Evolutionary conservation across 148 eudicot genomes (phyloP).

Genomic region (Cornus controversa): DNA sequence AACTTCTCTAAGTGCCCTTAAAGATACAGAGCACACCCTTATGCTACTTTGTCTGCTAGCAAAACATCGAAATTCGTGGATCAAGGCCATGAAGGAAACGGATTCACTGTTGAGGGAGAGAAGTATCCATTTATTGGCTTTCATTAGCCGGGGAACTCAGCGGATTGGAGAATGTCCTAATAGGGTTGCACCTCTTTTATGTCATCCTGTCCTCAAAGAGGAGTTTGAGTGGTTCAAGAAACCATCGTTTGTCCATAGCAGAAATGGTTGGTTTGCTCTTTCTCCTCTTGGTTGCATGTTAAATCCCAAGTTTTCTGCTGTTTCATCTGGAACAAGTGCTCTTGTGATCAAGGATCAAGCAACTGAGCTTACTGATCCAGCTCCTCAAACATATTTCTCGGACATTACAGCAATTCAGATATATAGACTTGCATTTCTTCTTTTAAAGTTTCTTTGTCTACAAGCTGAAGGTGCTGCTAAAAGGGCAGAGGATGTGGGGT

Average conservation of each 20-base stretch:
- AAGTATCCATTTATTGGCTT: slow-evolving; percentile 83
- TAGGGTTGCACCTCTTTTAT: slow-evolving; percentile 49
- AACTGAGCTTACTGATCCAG: slow-evolving; percentile 24
- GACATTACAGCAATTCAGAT: slow-evolving; percentile 70
- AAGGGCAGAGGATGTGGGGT: slow-evolving; percentile 89
- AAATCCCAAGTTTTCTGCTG: slow-evolving; percentile 36
- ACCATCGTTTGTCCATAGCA: slow-evolving; percentile 62
- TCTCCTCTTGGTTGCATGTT: slow-evolving; percentile 66
- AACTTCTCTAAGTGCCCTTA: slow-evolving; percentile 58
- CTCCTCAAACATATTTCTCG: slow-evolving; percentile 57
- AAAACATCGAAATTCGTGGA: slow-evolving; percentile 70
- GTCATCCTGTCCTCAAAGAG: slow-evolving; percentile 68
- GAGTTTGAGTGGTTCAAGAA: slow-evolving; percentile 59
- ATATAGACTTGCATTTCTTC: slow-evolving; percentile 65
- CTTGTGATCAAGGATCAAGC: slow-evolving; percentile 49
- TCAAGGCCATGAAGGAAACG: slow-evolving; percentile 58
- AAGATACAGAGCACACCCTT: slow-evolving; percentile 74
- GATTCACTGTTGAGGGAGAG: slow-evolving; percentile 80
- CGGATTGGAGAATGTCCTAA: slow-evolving; percentile 47
- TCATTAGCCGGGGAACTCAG: slow-evolving; percentile 71
- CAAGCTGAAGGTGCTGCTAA: slow-evolving; percentile 77
- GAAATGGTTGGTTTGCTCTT: slow-evolving; percentile 79
- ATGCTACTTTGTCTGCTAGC: slow-evolving; percentile 67
- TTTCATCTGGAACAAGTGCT: slow-evolving; percentile 42
- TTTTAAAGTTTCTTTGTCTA: slow-evolving; percentile 71